Evolutionary conservation across 768 basidiomycete species (phyloP).

Genomic region (Tephrocybe sp.): DNA sequence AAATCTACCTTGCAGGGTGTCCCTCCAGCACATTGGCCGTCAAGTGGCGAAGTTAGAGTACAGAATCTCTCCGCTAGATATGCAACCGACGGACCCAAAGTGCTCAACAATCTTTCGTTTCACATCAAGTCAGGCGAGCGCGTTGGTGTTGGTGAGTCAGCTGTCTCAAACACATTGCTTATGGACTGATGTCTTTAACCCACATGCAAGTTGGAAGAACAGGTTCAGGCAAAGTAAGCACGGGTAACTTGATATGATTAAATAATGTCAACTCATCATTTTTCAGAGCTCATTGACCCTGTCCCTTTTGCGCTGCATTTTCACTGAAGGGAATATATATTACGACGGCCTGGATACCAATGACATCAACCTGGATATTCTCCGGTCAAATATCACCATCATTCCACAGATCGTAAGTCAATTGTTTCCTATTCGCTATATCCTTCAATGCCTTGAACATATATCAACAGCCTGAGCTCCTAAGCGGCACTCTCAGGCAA

Average conservation of each 20-base stretch:
- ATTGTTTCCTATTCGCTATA: conserved; percentile 1
- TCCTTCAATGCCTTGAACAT: background rate
- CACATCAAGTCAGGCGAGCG: conserved; percentile 55
- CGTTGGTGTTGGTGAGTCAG: conserved; percentile 43
- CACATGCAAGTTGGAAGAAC: conserved; percentile 36
- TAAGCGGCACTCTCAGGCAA: conserved; percentile 58
- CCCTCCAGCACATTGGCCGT: conserved; percentile 68
- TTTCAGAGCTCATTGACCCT: conserved; percentile 54
- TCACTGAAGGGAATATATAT: conserved; percentile 52
- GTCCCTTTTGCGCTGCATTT: conserved; percentile 55
- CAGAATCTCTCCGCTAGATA: conserved; percentile 57
- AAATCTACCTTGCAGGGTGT: conserved; percentile 34
- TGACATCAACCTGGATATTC: conserved; percentile 50
- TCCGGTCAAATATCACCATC: conserved; percentile 59
- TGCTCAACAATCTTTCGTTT: conserved; percentile 53
- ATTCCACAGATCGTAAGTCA: conserved; percentile 46
- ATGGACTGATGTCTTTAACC: background rate
- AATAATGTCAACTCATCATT: background rate
- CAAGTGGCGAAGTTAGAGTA: conserved; percentile 51
- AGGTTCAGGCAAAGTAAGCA: conserved; percentile 42
- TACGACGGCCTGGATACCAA: conserved; percentile 52
- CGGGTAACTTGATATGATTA: background rate
- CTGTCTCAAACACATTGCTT: no score
- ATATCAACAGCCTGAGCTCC: conserved; percentile 40
- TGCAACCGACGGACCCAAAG: conserved; percentile 50